Base-by-base conservation (phyloP, 257 asterid species). In the Gynochthodes officinalis region DNA sequence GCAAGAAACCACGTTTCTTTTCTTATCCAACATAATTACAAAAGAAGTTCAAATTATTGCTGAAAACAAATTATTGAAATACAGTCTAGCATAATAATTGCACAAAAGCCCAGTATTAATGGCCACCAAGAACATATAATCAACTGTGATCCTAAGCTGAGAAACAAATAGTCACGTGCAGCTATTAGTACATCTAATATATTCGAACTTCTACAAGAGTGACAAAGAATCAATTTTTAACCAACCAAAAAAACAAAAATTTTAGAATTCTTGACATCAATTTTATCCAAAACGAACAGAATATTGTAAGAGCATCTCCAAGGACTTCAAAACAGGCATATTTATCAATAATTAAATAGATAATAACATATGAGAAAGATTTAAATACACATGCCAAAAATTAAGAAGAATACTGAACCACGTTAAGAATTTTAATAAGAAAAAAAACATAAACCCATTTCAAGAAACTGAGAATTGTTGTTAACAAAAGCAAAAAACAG, bases 391-490 rank as follows among this genome's bases (percentile, higher is more conserved):
- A 39, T 39, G 52, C 33, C 33, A 53, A n/a, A 57, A 23, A 39
- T 23, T 46, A 23, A 10, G 18, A 25, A 64, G 12, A 64, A 64
- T 9, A 64, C 52, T 40, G 53, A n/a, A 64, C 12, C 67, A n/a
- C 48, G 2, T 42, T 18, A 40, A 40, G 16, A 64, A 40, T 64
- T 53, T 57, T n/a, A n/a, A n/a, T n/a, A 11, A 28, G 10, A 63
- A 21, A 64, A 64, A 33, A 27, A 42, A 42, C 52, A 40, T n/a
- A 7, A 64, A 64, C 53, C 69, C 69, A 64, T 23, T 4, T 64
- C 69, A 15, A 64, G 35, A 64, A 64, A 42, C 12, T 23, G 14
- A 39, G 16, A n/a, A 21, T 25, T 4, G 10, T 13, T 39, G 28
- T 30, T 7, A 15, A 25, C 53, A 32, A 23, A 44, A 44, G 9